Percentiles rank a stretch among this genome's conserved stretches.
phyloP scores from a whole-genome alignment of 2,329 filamentous ascomycete species.

The Chrysoporthe puriensis region DNA sequence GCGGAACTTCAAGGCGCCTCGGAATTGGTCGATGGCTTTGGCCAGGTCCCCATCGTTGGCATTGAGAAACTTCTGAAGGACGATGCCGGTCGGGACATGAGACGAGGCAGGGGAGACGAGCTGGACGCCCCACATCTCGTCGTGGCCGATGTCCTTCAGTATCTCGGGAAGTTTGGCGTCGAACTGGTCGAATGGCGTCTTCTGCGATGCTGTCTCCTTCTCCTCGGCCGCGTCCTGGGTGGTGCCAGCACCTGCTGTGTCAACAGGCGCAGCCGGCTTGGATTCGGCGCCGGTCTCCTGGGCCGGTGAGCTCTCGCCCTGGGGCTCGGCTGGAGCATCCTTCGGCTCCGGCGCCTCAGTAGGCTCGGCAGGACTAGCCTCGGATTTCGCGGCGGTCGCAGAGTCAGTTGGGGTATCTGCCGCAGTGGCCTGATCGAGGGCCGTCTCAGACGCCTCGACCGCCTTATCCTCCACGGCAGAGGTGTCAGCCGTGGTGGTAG shows the following conservation, averaged over 20 bases:
- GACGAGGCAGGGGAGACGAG: slow-evolving; percentile 52
- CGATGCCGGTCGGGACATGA: slow-evolving; percentile 77
- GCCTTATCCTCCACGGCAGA: slow-evolving; percentile 1
- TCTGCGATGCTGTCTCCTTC: slow-evolving; percentile 1
- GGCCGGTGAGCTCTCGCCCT: slow-evolving; percentile 3
- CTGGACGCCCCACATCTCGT: slow-evolving; percentile 85
- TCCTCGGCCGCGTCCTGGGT: not conserved
- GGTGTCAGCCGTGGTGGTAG: not conserved
- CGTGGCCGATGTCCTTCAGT: slow-evolving; percentile 60
- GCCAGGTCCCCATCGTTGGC: slow-evolving; percentile 79
- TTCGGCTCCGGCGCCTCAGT: not conserved
- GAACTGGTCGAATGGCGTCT: slow-evolving; percentile 55
- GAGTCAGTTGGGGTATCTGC: slow-evolving; percentile 9
- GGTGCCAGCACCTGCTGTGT: not conserved
- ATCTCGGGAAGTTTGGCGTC: slow-evolving; percentile 62
- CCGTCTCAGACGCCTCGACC: not conserved
- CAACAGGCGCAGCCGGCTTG: slow-evolving; percentile 6
- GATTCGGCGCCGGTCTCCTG: slow-evolving; percentile 8
- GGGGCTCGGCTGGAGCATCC: not conserved
- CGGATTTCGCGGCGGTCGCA: slow-evolving; percentile 9
- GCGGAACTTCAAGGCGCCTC: slow-evolving; percentile 80
- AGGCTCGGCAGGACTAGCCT: not conserved
- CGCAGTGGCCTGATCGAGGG: not conserved
- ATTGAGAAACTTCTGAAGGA: slow-evolving; percentile 91
- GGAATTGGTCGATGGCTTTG: slow-evolving; percentile 78